phyloP scores from a whole-genome alignment of 768 basidiomycete species.

The Mycena venus region DNA sequence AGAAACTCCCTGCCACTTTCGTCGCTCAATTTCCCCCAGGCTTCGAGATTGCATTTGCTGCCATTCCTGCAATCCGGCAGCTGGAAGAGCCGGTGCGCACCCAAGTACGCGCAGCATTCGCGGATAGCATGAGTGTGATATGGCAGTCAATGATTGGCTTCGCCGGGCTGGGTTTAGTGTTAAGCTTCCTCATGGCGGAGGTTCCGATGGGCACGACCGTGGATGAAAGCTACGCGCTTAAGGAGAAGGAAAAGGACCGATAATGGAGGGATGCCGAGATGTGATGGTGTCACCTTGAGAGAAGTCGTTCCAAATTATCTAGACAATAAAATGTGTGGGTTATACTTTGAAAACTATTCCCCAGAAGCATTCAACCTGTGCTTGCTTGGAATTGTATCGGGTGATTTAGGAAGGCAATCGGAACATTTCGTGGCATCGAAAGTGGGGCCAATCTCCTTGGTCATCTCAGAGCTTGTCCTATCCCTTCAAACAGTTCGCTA shows the following conservation, averaged over 20 bases:
- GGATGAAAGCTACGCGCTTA: neutral
- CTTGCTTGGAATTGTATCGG: no score
- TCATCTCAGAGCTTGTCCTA: no score
- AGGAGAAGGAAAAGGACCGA: neutral
- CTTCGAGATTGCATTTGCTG: slow-evolving; percentile 5
- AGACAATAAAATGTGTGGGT: no score
- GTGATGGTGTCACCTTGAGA: neutral
- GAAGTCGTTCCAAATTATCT: no score
- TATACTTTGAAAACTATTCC: no score
- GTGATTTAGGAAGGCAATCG: no score
- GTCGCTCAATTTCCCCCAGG: neutral
- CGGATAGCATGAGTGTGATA: slow-evolving; percentile 48
- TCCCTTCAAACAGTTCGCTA: no score
- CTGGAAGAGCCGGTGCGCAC: slow-evolving; percentile 35
- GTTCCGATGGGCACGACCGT: slow-evolving; percentile 38
- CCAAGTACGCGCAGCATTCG: slow-evolving; percentile 56
- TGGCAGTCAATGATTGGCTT: slow-evolving; percentile 60
- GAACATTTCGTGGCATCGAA: no score
- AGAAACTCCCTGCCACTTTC: slow-evolving; percentile 10
- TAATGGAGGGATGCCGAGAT: neutral
- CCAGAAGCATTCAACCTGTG: no score
- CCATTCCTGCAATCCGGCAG: slow-evolving; percentile 28
- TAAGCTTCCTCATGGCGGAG: slow-evolving; percentile 46
- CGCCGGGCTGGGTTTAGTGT: slow-evolving; percentile 46
- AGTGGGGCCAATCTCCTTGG: no score